phyloP scores from a whole-genome alignment of 2,329 filamentous ascomycete species.

The Meredithiella fracta region DNA sequence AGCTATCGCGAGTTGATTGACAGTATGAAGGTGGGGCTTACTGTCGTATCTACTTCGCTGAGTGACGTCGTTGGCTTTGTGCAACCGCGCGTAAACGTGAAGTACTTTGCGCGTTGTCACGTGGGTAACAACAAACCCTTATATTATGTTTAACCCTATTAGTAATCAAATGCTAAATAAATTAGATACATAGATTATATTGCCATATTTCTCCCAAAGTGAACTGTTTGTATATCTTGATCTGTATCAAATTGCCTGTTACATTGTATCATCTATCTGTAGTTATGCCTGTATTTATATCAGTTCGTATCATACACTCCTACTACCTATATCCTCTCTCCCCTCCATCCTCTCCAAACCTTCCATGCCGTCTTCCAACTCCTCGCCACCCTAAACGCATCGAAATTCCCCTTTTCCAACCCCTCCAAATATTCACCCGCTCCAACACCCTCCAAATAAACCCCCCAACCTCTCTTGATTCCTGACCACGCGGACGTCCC shows the following conservation, averaged over 20 bases:
- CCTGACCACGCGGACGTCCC: conserved; percentile 22
- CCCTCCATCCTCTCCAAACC: conserved; percentile 37
- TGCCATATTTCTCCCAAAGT: too few relatives aligned
- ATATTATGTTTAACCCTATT: background rate
- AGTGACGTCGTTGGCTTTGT: background rate
- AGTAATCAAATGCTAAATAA: background rate
- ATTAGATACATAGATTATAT: too few relatives aligned
- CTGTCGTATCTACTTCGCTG: too few relatives aligned
- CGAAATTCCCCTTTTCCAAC: conserved; percentile 68
- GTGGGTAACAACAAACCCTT: conserved; percentile 4
- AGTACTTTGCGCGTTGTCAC: conserved; percentile 13
- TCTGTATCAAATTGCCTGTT: too few relatives aligned
- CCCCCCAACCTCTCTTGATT: conserved; percentile 47
- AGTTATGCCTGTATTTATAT: too few relatives aligned
- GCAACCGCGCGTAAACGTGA: conserved; percentile 5
- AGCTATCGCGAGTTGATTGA: too few relatives aligned
- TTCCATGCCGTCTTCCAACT: conserved; percentile 76
- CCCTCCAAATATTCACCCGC: conserved; percentile 63
- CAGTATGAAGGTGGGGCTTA: too few relatives aligned
- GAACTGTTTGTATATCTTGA: too few relatives aligned
- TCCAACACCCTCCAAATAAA: conserved; percentile 64
- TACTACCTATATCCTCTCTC: conserved; percentile 19
- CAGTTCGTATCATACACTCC: too few relatives aligned
- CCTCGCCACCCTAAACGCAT: conserved; percentile 52
- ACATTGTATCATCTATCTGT: too few relatives aligned